Evolutionary conservation across 73 alveolate species (phyloP), one percentile per base, ranked within the genome.

Genomic region (Stentor roeselii): DNA sequence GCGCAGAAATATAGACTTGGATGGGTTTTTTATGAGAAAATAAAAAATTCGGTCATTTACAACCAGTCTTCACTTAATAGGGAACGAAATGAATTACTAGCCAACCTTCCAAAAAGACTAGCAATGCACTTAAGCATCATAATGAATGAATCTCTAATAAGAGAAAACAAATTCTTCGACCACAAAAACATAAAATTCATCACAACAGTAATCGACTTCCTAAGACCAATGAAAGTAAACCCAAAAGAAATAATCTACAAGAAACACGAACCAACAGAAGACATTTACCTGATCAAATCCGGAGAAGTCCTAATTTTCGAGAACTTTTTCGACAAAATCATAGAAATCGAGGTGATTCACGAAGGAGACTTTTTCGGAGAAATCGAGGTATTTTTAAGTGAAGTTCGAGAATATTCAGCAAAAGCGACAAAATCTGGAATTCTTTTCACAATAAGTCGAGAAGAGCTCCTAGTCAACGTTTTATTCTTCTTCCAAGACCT

Each of bases 251-350:
- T 86, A 78, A 83, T 95, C 75, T 95, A 90, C 86, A 83, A 85
- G 77, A 94, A 89, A 42, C 96, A 93, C 60, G 99, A 95, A 80
- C 93, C 91, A 80, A 87, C 93, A 11, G 96, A 93, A 77, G 97
- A 95, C 77, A 92, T 95, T 84, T 95, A 90, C 90, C 93, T 95
- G 76, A 82, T 91, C 41, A 88, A 89, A n/a, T 82, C 88, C 67
- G 99, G 99, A 42, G n/a, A 76, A 39, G 86, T 86, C 0, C 90
- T 84, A 2, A 39, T 74, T 32, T 85, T 83, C 31, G 59, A 60
- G 36, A 2, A 40, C 15, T 77, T 59, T 35, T 60, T 41, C 3
- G 75, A 87, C 60, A 39, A 11, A 6, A 50, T 11, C 21, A 50
- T 50, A 11, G 67, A 50, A 11, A 11, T 11, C 21, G 6, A 21